phyloP scores from a whole-genome alignment of 441 rosid genomes.

The Iberis amara region DNA sequence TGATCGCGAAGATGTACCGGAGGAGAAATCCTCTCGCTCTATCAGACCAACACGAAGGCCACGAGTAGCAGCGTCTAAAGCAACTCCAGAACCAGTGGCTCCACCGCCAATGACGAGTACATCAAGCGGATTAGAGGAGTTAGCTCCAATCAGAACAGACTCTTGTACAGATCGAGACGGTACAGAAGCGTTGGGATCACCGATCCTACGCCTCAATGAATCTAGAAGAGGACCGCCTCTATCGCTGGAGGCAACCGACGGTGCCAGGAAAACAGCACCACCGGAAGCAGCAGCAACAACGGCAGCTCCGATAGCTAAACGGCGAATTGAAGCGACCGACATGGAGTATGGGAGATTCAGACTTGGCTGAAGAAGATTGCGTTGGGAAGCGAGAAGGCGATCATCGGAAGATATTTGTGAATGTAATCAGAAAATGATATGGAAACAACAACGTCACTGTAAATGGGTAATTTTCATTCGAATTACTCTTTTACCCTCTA shows the following conservation, averaged over 20 bases:
- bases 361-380: conserved; percentile 18
- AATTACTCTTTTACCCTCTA: no score
- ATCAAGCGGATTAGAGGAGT: conserved; percentile 58
- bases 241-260: conserved; percentile 52
- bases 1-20: conserved; percentile 95
- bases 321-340: conserved; percentile 58
- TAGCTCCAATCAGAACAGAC: conserved; percentile 53
- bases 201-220: conserved; percentile 43
- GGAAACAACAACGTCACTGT: background rate
- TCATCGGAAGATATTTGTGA: conserved; percentile 18
- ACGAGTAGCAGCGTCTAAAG: conserved; percentile 81
- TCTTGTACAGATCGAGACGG: conserved; percentile 69
- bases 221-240: conserved; percentile 45
- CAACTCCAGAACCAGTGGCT: conserved; percentile 89
- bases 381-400: conserved; percentile 28
- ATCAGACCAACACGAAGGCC: conserved; percentile 89
- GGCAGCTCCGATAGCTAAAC: conserved; percentile 48
- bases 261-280: conserved; percentile 37
- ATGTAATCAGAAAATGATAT: background rate
- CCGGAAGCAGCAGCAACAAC: conserved; percentile 45
- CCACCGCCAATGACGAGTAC: conserved; percentile 91
- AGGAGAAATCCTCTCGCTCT: conserved; percentile 89
- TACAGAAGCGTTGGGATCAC: conserved; percentile 45
- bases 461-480: background rate
- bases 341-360: conserved; percentile 30